Conservation (phyloP, 352 stramenopile species). For the Globisporangium ultimum region DNA sequence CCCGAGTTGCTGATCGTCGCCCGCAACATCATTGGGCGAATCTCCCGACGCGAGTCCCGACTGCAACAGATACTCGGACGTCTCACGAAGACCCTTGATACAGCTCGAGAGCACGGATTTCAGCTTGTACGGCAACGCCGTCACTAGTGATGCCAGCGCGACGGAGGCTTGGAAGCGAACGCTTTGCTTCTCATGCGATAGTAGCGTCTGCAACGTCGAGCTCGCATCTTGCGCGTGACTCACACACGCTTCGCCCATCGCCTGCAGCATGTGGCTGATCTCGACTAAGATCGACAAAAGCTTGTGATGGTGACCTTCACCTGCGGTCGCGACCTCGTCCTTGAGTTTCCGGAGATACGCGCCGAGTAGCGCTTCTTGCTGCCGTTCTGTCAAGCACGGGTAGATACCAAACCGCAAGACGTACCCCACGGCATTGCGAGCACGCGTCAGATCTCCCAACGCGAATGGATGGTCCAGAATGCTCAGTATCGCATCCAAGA, state of each 20-base stretch:
- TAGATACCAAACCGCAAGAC: slow-evolving; percentile 68
- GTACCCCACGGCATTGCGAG: slow-evolving; percentile 74
- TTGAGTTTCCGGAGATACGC: slow-evolving; percentile 53
- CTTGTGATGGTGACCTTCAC: slow-evolving; percentile 63
- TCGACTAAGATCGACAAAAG: slow-evolving; percentile 56
- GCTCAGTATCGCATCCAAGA: slow-evolving; percentile 56
- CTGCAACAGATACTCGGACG: slow-evolving; percentile 31
- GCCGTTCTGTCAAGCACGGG: slow-evolving; percentile 56
- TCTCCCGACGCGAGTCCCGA: slow-evolving; percentile 25
- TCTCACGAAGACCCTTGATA: slow-evolving; percentile 38
- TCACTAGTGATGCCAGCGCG: slow-evolving; percentile 58
- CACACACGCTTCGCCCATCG: slow-evolving; percentile 58
- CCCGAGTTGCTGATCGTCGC: slow-evolving; percentile 18
- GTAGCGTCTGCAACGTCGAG: slow-evolving; percentile 33
- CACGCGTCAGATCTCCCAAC: slow-evolving; percentile 68
- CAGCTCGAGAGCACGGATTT: slow-evolving; percentile 44
- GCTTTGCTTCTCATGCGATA: slow-evolving; percentile 72
- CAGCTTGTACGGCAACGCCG: slow-evolving; percentile 60
- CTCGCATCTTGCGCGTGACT: slow-evolving; percentile 40
- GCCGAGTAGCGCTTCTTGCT: slow-evolving; percentile 61
- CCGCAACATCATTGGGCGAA: slow-evolving; percentile 11
- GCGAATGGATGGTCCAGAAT: slow-evolving; percentile 76
- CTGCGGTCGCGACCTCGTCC: slow-evolving; percentile 26
- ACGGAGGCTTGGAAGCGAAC: slow-evolving; percentile 69
- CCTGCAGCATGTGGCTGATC: slow-evolving; percentile 63